Conservation (phyloP, 23 red algal species). For the Gracilaria caudata region DNA sequence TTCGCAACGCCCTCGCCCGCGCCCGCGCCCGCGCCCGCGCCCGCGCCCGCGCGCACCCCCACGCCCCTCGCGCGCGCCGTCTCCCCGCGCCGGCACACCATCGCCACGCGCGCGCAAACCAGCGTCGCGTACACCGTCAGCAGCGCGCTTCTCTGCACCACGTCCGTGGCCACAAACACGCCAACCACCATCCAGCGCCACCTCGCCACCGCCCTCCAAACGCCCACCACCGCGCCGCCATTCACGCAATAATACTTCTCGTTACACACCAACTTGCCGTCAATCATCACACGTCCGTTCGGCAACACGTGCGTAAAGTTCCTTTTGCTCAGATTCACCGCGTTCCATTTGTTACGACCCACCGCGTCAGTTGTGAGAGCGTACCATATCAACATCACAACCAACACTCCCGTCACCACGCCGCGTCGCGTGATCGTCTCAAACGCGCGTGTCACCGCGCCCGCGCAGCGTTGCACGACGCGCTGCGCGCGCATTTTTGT, state of each 20-base stretch:
- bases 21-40: no score
- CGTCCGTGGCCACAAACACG: neutral
- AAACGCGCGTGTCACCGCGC: no score
- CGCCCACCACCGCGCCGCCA: neutral
- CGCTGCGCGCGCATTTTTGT: no score
- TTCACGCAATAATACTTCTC: conserved; percentile 1
- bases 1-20: no score
- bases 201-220: neutral
- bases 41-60: no score
- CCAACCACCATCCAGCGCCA: neutral
- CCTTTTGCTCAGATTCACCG: neutral
- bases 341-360: neutral
- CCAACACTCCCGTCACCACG: neutral
- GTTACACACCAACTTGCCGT: neutral
- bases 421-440: neutral
- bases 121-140: neutral
- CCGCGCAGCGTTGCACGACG: no score
- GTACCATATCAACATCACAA: neutral
- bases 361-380: neutral
- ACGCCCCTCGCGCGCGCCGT: no score
- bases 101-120: neutral
- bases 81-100: no score
- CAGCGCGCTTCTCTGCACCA: neutral
- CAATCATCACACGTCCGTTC: conserved; percentile 1
- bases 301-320: neutral